Conservation (phyloP, 2,329 filamentous ascomycete genomes). For the Alternaria panax region DNA sequence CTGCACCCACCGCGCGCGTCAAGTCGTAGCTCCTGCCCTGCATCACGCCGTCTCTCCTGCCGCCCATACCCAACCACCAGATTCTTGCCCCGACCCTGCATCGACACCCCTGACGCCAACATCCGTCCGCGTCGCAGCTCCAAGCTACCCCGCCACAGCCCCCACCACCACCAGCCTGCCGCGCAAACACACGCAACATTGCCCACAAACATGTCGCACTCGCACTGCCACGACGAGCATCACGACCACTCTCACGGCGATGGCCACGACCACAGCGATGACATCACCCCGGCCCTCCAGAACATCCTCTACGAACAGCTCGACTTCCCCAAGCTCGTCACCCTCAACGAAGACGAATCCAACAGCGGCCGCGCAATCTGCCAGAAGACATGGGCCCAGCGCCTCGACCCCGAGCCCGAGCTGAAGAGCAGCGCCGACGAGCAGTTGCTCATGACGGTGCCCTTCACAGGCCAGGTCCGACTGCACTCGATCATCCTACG, state of each 20-base stretch:
- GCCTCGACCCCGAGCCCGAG: slow-evolving; percentile 74
- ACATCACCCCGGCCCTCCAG: slow-evolving; percentile 90
- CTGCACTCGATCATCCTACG: slow-evolving; percentile 89
- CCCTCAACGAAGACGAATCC: slow-evolving; percentile 79
- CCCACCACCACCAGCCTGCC: slow-evolving; percentile 14
- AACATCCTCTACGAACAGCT: slow-evolving; percentile 91
- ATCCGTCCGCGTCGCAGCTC: not conserved
- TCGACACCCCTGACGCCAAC: not conserved
- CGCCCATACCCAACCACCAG: not conserved
- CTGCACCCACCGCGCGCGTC: not conserved
- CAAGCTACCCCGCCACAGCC: slow-evolving; percentile 43
- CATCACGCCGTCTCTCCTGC: not conserved
- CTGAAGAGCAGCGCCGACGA: slow-evolving; percentile 88
- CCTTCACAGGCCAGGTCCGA: slow-evolving; percentile 93
- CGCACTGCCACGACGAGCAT: slow-evolving; percentile 37
- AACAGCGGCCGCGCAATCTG: slow-evolving; percentile 77
- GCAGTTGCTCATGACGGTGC: slow-evolving; percentile 90
- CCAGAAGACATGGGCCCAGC: slow-evolving; percentile 89
- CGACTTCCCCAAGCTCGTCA: slow-evolving; percentile 82
- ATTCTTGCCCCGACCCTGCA: slow-evolving; percentile 5
- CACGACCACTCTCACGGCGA: slow-evolving; percentile 38
- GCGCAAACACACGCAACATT: slow-evolving; percentile 7
- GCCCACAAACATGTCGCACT: slow-evolving; percentile 16
- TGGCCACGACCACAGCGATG: slow-evolving; percentile 85
- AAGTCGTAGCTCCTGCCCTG: slow-evolving; percentile 10